Conservation (phyloP, 768 basidiomycete genomes). For the Suillus subalutaceus region DNA sequence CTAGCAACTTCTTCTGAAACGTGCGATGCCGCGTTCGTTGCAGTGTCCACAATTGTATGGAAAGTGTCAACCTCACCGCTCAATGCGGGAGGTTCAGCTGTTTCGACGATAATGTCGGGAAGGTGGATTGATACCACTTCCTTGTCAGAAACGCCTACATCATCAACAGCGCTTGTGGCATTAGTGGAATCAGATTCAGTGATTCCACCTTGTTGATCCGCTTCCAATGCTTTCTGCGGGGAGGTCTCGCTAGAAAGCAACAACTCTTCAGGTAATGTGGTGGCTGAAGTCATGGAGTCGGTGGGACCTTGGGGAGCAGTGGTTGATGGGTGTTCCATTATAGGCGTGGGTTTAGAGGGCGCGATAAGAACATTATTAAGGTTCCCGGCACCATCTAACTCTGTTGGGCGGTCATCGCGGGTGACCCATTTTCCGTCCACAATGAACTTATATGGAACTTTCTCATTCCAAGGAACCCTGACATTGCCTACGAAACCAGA, state of each 20-base stretch:
- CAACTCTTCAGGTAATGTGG: not conserved
- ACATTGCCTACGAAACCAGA: conserved; percentile 59
- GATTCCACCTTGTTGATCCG: not conserved
- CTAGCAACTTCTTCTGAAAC: not conserved
- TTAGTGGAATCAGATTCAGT: not conserved
- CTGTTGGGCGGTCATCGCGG: conserved; percentile 57
- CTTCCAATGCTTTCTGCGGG: not conserved
- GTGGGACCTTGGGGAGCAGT: not conserved
- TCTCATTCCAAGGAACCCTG: conserved; percentile 62
- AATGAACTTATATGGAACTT: conserved; percentile 76
- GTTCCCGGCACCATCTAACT: conserved; percentile 64
- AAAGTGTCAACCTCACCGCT: not conserved
- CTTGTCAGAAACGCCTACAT: not conserved
- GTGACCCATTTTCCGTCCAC: conserved; percentile 73
- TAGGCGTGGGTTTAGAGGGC: conserved; percentile 46
- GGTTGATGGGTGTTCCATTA: not conserved
- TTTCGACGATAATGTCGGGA: not conserved
- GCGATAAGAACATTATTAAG: conserved; percentile 68
- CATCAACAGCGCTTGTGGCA: not conserved
- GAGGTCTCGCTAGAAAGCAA: not conserved
- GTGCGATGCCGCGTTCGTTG: not conserved
- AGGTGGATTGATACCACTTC: not conserved
- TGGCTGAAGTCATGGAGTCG: conserved; percentile 16
- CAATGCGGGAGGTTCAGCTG: not conserved
- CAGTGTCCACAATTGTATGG: conserved; percentile 2